phyloP scores from a whole-genome alignment of 108 stramenopile genomes.

The Craspedostauros australis region DNA sequence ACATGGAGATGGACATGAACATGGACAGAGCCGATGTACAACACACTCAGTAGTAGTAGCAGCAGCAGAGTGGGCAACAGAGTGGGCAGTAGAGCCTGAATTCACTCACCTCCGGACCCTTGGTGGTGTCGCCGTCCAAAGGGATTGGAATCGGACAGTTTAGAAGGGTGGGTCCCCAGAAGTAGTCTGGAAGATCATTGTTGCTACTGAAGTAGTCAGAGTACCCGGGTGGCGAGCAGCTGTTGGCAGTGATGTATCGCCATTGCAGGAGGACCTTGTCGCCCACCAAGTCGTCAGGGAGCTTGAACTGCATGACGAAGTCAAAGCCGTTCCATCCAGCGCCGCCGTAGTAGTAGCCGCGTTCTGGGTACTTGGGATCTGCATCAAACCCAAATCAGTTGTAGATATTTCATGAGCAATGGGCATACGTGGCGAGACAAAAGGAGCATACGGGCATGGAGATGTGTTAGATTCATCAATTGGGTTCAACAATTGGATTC shows the following conservation, averaged over 20 bases:
- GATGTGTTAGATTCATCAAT: no score
- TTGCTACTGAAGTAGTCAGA: conserved; percentile 16
- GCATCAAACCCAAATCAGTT: no score
- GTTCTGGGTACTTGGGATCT: conserved; percentile 40
- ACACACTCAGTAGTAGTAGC: neutral
- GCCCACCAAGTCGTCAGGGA: conserved; percentile 51
- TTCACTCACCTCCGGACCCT: no score
- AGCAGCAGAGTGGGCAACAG: neutral
- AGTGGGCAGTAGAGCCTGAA: neutral
- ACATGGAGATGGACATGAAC: no score
- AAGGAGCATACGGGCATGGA: no score
- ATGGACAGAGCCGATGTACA: no score
- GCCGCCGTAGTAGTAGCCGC: conserved; percentile 46
- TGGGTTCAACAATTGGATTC: no score
- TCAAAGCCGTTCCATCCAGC: neutral
- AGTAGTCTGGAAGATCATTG: neutral
- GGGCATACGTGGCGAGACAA: no score
- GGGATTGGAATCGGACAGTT: no score
- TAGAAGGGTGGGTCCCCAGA: no score
- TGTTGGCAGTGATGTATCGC: conserved; percentile 70
- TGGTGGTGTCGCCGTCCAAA: conserved; percentile 8
- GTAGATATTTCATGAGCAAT: no score
- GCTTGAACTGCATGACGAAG: conserved; percentile 12
- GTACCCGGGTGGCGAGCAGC: conserved; percentile 13
- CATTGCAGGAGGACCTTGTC: conserved; percentile 63